Base-by-base conservation (phyloP, 1,284 basidiomycete species). In the Ganoderma leucocontextum region DNA sequence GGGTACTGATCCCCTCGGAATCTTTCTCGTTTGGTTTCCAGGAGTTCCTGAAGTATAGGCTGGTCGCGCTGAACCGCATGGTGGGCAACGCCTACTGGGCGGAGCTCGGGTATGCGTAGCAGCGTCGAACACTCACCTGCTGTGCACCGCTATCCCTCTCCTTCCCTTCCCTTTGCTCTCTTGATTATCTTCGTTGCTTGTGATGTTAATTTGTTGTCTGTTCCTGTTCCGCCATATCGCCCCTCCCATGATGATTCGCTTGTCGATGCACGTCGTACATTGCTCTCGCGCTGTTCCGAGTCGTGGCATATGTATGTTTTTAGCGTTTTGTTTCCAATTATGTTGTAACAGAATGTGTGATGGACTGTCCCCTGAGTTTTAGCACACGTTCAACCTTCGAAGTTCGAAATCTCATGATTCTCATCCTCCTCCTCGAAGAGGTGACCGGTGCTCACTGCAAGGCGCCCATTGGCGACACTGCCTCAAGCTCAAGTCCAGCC, bases 211-310 rank as follows among this genome's bases (percentile, higher is more conserved):
- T 53, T 33, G n/a, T 33, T 1, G 8, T 19, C 33, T 35, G 13
- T 55, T 7, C 33, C 15, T 13, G 39, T 25, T 10, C 47, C 22
- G 47, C 47, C 22, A 10, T 49, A 1, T 35, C 52, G 7, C 52
- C 5, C 17, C 33, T 55, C 29, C 17, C 10, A 22, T 49, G 47
- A 12, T 25, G 15, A 55, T 55, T 55, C 52, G 52, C 29, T 55
- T 29, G 15, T 55, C 52, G 52, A 55, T 55, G 52, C 29, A 55
- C 29, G 29, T 55, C 52, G 52, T 55, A 55, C 52, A 55, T 55
- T 55, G 52, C 52, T 55, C 52, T 55, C 52, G 52, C 52, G 52
- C 52, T 55, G 17, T 55, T 0, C 15, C 7, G 25, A 35, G 29
- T 55, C 29, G 29, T 55, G 17, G 35, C 52, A 6, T 33, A 55